Conservation (phyloP, 139 green algal genomes). For the Chara braunii region DNA sequence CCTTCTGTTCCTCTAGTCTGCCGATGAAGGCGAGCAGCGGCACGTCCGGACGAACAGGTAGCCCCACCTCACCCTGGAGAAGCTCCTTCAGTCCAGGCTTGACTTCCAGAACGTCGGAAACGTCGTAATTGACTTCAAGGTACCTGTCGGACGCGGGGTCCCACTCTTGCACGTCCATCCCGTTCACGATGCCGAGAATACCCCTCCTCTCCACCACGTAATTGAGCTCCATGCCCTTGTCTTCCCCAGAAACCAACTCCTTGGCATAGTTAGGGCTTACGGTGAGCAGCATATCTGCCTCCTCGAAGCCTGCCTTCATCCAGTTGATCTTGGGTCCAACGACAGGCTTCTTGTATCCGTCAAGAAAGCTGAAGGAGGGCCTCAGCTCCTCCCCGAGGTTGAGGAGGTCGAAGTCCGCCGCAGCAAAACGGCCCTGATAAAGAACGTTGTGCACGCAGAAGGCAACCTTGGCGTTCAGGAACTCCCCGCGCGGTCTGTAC, state of each 20-base stretch:
- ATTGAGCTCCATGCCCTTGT: slow-evolving; percentile 85
- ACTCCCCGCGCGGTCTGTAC: slow-evolving; percentile 41
- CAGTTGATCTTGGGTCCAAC: slow-evolving; percentile 86
- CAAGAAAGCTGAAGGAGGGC: slow-evolving; percentile 69
- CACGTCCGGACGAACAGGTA: slow-evolving; percentile 72
- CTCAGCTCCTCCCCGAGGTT: slow-evolving; percentile 54
- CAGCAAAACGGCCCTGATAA: slow-evolving; percentile 89
- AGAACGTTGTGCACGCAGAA: slow-evolving; percentile 96
- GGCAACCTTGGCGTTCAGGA: slow-evolving; percentile 48
- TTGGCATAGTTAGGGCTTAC: slow-evolving; percentile 94
- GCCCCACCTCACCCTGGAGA: slow-evolving; percentile 71
- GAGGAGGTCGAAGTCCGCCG: slow-evolving; percentile 64
- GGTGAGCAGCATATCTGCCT: slow-evolving; percentile 84
- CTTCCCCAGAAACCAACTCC: slow-evolving; percentile 68
- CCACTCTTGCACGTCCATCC: slow-evolving; percentile 95
- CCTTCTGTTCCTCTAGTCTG: slow-evolving; percentile 77
- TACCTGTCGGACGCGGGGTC: slow-evolving; percentile 89
- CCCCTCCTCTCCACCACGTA: slow-evolving; percentile 55
- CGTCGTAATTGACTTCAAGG: slow-evolving; percentile 87
- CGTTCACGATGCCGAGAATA: slow-evolving; percentile 95
- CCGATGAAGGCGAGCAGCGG: slow-evolving; percentile 54
- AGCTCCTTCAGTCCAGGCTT: slow-evolving; percentile 33
- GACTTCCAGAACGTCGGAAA: slow-evolving; percentile 38
- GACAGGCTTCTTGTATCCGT: slow-evolving; percentile 66
- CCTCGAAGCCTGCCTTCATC: slow-evolving; percentile 82